Conservation (phyloP, 805 yeast species). For the Starmera dryadoides region DNA sequence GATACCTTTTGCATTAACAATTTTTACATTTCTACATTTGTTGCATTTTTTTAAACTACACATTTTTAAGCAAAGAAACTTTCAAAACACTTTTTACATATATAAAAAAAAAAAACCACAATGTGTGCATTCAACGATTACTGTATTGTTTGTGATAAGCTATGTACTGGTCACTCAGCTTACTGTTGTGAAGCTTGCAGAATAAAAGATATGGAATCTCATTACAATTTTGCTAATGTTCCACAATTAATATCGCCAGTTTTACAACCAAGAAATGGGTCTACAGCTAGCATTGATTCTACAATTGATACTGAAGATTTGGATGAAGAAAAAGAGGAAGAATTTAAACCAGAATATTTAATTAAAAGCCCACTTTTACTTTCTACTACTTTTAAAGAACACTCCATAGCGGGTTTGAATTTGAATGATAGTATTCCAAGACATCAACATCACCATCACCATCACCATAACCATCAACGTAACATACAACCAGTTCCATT, state of each 20-base stretch:
- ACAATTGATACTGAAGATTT: slow-evolving; percentile 6
- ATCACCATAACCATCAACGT: slow-evolving; percentile 1
- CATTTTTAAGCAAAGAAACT: neutral
- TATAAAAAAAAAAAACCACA: neutral
- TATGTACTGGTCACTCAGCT: slow-evolving; percentile 33
- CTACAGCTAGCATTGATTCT: slow-evolving; percentile 10
- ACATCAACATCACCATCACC: slow-evolving; percentile 2
- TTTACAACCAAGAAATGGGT: slow-evolving; percentile 20
- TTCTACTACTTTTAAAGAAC: slow-evolving; percentile 17
- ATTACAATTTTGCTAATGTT: slow-evolving; percentile 17
- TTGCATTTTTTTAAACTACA: neutral
- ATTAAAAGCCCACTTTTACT: slow-evolving; percentile 21
- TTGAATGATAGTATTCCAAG: slow-evolving; percentile 16
- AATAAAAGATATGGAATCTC: slow-evolving; percentile 19
- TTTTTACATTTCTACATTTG: neutral
- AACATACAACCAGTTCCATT: neutral
- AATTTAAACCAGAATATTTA: slow-evolving; percentile 16
- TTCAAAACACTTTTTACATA: neutral
- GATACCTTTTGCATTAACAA: neutral
- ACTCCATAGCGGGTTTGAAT: slow-evolving; percentile 17
- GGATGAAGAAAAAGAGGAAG: slow-evolving; percentile 10
- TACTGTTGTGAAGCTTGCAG: slow-evolving; percentile 42
- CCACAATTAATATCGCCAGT: slow-evolving; percentile 23
- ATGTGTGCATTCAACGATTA: slow-evolving; percentile 41
- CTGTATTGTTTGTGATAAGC: slow-evolving; percentile 52